Percentiles rank a stretch among this genome's conserved stretches.
Conservation (phyloP, 2,329 filamentous ascomycete genomes). For the Aureobasidium sp. region DNA sequence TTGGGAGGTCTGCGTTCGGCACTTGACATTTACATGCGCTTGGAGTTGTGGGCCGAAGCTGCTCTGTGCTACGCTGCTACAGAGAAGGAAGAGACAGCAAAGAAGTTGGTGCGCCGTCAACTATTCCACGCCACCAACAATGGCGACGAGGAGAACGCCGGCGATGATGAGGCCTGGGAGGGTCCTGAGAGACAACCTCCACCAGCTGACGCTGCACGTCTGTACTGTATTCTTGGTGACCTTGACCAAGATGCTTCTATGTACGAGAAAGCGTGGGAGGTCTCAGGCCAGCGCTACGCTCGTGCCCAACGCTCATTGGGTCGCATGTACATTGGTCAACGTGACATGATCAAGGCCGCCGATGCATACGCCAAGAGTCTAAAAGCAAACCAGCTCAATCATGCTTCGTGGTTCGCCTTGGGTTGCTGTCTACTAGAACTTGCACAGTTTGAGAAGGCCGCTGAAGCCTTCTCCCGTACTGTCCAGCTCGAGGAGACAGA, state of each 20-base stretch:
- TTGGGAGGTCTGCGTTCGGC: slow-evolving; percentile 83
- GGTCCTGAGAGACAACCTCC: slow-evolving; percentile 62
- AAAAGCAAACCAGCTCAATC: slow-evolving; percentile 68
- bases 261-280: slow-evolving; percentile 81
- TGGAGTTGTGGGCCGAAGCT: slow-evolving; percentile 91
- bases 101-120: slow-evolving; percentile 64
- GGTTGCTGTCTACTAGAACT: slow-evolving; percentile 81
- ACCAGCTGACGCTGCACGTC: slow-evolving; percentile 72
- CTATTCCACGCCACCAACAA: slow-evolving; percentile 59
- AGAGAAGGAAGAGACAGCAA: slow-evolving; percentile 75
- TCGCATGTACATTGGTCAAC: slow-evolving; percentile 60
- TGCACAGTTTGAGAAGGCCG: slow-evolving; percentile 66
- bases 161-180: slow-evolving; percentile 43
- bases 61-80: slow-evolving; percentile 78
- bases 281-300: slow-evolving; percentile 72
- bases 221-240: slow-evolving; percentile 92
- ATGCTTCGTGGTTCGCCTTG: slow-evolving; percentile 79
- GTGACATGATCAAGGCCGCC: slow-evolving; percentile 60
- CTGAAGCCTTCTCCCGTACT: slow-evolving; percentile 72
- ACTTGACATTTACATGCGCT: slow-evolving; percentile 87
- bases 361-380: slow-evolving; percentile 73
- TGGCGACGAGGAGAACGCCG: slow-evolving; percentile 25
- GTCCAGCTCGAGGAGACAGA: slow-evolving; percentile 83
- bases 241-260: slow-evolving; percentile 64
- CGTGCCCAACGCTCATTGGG: slow-evolving; percentile 83